Percentiles rank a stretch among this genome's conserved stretches.
Evolutionary conservation across 768 basidiomycete genomes (phyloP).

Genomic region (Boletellus ananas): DNA sequence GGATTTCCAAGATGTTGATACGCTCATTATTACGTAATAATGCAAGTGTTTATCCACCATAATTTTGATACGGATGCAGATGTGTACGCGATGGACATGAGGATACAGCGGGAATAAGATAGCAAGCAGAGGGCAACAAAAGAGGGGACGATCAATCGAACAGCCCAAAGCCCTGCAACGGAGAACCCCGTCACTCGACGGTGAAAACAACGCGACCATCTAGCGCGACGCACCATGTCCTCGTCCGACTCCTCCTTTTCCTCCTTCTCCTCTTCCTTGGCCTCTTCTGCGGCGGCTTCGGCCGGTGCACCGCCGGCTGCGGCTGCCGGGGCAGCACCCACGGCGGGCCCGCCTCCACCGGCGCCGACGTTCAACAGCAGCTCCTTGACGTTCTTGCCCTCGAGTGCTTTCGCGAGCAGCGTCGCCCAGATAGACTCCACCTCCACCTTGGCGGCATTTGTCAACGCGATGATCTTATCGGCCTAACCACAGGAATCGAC

Average conservation of each 20-base stretch:
- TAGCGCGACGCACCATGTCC: not conserved
- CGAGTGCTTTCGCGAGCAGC: conserved; percentile 95
- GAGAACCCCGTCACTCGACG: not conserved
- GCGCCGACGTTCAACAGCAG: conserved; percentile 92
- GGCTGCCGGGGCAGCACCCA: conserved; percentile 46
- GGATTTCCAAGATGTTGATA: no score
- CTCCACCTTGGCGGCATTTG: conserved; percentile 77
- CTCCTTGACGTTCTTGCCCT: conserved; percentile 97
- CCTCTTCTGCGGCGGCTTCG: conserved; percentile 67
- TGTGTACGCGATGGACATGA: conserved; percentile 13
- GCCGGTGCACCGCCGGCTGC: conserved; percentile 56
- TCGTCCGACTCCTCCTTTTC: conserved; percentile 80
- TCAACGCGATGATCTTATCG: conserved; percentile 89
- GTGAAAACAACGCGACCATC: no score
- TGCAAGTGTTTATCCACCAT: not conserved
- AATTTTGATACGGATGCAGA: conserved; percentile 24
- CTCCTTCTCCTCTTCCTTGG: conserved; percentile 80
- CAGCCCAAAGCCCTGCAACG: conserved; percentile 83
- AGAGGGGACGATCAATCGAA: conserved; percentile 66
- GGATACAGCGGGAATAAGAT: conserved; percentile 28
- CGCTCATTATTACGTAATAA: no score
- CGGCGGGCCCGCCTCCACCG: conserved; percentile 83
- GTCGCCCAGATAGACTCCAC: conserved; percentile 97
- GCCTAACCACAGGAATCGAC: conserved; percentile 43
- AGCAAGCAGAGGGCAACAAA: conserved; percentile 6